Percentiles rank a stretch among this genome's conserved stretches.
Conservation (phyloP, 352 stramenopile species). For the Pythium sukuiense region DNA sequence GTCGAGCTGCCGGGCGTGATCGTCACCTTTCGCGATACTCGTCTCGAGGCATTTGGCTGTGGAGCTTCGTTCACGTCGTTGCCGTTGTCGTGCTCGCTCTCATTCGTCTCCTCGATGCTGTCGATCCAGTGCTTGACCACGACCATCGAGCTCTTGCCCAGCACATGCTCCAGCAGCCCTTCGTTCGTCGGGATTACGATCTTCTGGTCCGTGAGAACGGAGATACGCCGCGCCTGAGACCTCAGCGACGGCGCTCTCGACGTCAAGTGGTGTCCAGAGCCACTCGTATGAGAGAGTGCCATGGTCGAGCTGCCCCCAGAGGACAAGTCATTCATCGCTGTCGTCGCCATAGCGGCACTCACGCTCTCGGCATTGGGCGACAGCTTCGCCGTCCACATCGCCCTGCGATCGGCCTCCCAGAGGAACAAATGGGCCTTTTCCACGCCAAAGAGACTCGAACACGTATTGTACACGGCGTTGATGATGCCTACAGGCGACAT, state of each 20-base stretch:
- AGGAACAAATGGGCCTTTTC: constrained; percentile 68
- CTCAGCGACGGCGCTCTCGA: constrained; percentile 13
- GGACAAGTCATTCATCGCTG: not conserved
- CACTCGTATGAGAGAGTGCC: not conserved
- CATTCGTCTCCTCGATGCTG: constrained; percentile 12
- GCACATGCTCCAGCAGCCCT: constrained; percentile 59
- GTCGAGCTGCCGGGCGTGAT: not conserved
- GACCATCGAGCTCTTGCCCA: constrained; percentile 43
- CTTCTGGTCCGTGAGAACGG: constrained; percentile 60
- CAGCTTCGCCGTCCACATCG: constrained; percentile 78
- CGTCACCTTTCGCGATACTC: not conserved
- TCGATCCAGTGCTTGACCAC: constrained; percentile 59
- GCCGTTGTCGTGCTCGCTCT: constrained; percentile 1
- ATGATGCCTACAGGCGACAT: constrained; percentile 78
- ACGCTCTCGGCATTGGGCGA: constrained; percentile 29
- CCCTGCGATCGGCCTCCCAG: constrained; percentile 46
- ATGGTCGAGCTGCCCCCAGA: not conserved
- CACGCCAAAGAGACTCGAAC: constrained; percentile 59
- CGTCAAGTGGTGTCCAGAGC: not conserved
- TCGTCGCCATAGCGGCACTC: constrained; percentile 6
- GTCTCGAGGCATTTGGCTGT: not conserved
- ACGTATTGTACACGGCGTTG: constrained; percentile 81
- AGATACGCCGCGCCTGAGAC: constrained; percentile 48
- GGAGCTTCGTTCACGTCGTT: not conserved
- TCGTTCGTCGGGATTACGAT: constrained; percentile 49